Evolutionary conservation across 2,329 filamentous ascomycete species (phyloP).

Genomic region (Hypoxylon sp.): DNA sequence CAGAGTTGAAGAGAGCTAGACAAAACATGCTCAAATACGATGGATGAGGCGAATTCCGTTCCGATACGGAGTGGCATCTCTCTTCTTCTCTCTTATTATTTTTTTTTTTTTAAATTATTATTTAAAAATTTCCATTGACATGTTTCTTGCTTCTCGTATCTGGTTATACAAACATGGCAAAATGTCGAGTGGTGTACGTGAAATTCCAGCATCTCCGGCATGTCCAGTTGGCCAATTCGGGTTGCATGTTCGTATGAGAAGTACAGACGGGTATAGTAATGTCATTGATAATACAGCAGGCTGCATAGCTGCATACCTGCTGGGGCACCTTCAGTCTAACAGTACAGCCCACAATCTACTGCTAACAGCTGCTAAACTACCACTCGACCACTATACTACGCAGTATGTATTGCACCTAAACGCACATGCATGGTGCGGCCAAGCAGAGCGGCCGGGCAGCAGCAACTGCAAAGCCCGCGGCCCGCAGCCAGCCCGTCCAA

Average conservation of each 20-base stretch:
- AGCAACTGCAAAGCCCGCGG: background rate
- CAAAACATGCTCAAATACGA: slow-evolving; percentile 39
- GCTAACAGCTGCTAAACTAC: background rate
- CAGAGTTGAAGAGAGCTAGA: slow-evolving; percentile 7
- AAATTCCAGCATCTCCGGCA: background rate
- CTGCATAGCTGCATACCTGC: background rate
- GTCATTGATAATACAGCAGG: background rate
- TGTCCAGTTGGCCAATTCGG: background rate
- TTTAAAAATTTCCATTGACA: no score
- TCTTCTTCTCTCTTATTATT: no score
- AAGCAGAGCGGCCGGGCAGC: background rate
- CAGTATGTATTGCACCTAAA: no score
- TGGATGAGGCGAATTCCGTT: slow-evolving; percentile 39
- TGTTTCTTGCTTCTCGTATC: slow-evolving; percentile 14
- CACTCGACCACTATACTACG: background rate
- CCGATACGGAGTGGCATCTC: slow-evolving; percentile 25
- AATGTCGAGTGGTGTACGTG: no score
- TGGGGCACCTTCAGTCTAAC: background rate
- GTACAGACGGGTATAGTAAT: slow-evolving; percentile 3
- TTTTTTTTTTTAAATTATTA: no score
- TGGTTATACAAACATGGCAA: no score
- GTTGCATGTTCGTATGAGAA: slow-evolving; percentile 3
- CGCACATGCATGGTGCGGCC: background rate
- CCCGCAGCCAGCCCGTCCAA: slow-evolving; percentile 10
- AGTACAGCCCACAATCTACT: background rate